Evolutionary conservation across 2,329 filamentous ascomycete species (phyloP).

Genomic region (Coniochaeta prunicola): DNA sequence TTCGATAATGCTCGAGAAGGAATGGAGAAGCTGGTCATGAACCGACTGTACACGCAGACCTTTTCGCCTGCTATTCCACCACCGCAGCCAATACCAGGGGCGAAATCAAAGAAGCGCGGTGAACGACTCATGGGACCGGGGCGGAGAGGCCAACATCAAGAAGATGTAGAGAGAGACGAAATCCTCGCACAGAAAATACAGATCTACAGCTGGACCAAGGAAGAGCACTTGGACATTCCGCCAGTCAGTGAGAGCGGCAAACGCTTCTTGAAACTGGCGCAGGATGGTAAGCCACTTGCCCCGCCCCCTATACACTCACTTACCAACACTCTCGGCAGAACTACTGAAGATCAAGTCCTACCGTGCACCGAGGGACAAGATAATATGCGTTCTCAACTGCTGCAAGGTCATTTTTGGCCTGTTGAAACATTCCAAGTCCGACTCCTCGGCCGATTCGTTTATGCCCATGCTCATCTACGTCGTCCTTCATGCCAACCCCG

Average conservation of each 20-base stretch:
- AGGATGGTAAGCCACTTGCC: conserved; percentile 56
- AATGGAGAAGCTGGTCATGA: conserved; percentile 99
- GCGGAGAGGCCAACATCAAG: conserved; percentile 90
- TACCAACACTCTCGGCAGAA: conserved; percentile 47
- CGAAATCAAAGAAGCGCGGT: conserved; percentile 61
- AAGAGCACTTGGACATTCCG: conserved; percentile 90
- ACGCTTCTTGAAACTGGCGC: conserved; percentile 80
- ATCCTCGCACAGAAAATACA: conserved; percentile 94
- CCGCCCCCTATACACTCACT: too few species aligned
- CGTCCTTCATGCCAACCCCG: conserved; percentile 87
- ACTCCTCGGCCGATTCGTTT: conserved; percentile 94
- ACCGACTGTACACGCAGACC: conserved; percentile 87
- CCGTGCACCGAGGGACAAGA: conserved; percentile 93
- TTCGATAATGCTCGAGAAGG: conserved; percentile 98
- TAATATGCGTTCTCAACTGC: conserved; percentile 96
- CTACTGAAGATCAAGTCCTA: conserved; percentile 95
- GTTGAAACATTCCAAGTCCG: conserved; percentile 83
- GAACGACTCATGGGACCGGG: conserved; percentile 70
- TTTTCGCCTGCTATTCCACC: conserved; percentile 91
- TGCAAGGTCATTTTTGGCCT: conserved; percentile 99
- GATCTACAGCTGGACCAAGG: conserved; percentile 91
- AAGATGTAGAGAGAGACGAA: conserved; percentile 94
- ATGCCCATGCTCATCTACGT: conserved; percentile 94
- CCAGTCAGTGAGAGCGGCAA: conserved; percentile 77
- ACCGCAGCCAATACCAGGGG: conserved; percentile 64